phyloP scores from a whole-genome alignment of 345 rosid species.

The Physaria fendleri region DNA sequence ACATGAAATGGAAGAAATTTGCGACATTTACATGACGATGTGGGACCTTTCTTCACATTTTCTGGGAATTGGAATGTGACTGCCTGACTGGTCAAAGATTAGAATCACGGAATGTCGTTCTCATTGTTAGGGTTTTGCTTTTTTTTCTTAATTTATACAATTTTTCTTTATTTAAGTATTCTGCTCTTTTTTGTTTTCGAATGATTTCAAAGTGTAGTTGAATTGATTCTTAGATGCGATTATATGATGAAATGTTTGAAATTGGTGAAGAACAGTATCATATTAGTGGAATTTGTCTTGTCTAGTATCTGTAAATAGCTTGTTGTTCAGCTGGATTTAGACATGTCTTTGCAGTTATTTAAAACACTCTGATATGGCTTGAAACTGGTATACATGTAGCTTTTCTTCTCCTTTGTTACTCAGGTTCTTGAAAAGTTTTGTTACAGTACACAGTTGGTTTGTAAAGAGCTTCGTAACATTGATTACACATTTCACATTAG shows the following conservation, averaged over 20 bases:
- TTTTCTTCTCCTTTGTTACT: neutral
- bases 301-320: neutral
- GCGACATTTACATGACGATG: conserved; percentile 8
- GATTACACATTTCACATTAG: neutral
- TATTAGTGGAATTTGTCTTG: conserved; percentile 5
- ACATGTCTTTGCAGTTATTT: too few relatives aligned
- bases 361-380: neutral
- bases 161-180: too few relatives aligned
- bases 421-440: neutral
- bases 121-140: conserved; percentile 13
- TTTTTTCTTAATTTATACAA: too few relatives aligned
- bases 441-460: neutral
- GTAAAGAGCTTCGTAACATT: neutral
- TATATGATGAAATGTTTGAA: too few relatives aligned
- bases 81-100: conserved; percentile 13
- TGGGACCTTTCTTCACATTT: too few relatives aligned
- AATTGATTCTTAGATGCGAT: too few relatives aligned
- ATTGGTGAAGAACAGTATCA: too few relatives aligned
- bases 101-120: conserved; percentile 6
- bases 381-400: neutral
- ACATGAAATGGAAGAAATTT: conserved; percentile 8
- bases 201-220: too few relatives aligned
- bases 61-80: too few relatives aligned
- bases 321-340: too few relatives aligned
- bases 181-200: too few relatives aligned